phyloP scores from a whole-genome alignment of 768 basidiomycete genomes.

The Amanita thiersii region DNA sequence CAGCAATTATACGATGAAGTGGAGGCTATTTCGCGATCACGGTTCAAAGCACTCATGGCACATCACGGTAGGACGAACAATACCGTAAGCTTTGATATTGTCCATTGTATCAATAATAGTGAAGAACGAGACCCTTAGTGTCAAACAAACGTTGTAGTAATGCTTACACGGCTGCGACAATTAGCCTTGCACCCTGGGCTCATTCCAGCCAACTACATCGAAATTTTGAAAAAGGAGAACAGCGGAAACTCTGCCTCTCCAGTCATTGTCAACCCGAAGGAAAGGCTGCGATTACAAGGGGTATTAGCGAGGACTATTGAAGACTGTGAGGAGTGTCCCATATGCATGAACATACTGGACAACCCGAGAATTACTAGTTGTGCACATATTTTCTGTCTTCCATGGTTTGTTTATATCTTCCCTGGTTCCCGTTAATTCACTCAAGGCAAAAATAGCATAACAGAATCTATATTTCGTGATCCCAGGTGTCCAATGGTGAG shows the following conservation, averaged over 20 bases:
- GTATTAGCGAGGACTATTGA: slow-evolving; percentile 62
- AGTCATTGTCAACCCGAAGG: slow-evolving; percentile 40
- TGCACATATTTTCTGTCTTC: slow-evolving; percentile 62
- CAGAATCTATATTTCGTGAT: slow-evolving; percentile 60
- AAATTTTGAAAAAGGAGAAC: slow-evolving; percentile 32
- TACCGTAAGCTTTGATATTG: slow-evolving; percentile 24
- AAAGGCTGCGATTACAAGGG: slow-evolving; percentile 47
- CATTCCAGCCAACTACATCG: slow-evolving; percentile 62
- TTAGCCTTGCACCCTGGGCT: slow-evolving; percentile 73
- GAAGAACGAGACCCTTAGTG: slow-evolving; percentile 28
- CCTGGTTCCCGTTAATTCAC: not conserved
- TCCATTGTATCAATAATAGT: not conserved
- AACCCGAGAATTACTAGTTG: slow-evolving; percentile 72
- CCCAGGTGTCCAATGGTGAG: slow-evolving; percentile 77
- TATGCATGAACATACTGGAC: slow-evolving; percentile 53
- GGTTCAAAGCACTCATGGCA: slow-evolving; percentile 49
- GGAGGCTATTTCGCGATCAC: slow-evolving; percentile 51
- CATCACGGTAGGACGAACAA: slow-evolving; percentile 30
- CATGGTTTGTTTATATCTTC: slow-evolving; percentile 39
- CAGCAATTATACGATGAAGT: slow-evolving; percentile 65
- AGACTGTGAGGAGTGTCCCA: slow-evolving; percentile 77
- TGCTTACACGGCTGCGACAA: slow-evolving; percentile 85
- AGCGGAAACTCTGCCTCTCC: slow-evolving; percentile 7
- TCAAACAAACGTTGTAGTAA: slow-evolving; percentile 66
- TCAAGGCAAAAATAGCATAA: slow-evolving; percentile 37